These are phyloP conservation scores for Cyphellophora europaea DNA, from an alignment of 2,329 filamentous ascomycete species.

Conservation along the genomic window DNA sequence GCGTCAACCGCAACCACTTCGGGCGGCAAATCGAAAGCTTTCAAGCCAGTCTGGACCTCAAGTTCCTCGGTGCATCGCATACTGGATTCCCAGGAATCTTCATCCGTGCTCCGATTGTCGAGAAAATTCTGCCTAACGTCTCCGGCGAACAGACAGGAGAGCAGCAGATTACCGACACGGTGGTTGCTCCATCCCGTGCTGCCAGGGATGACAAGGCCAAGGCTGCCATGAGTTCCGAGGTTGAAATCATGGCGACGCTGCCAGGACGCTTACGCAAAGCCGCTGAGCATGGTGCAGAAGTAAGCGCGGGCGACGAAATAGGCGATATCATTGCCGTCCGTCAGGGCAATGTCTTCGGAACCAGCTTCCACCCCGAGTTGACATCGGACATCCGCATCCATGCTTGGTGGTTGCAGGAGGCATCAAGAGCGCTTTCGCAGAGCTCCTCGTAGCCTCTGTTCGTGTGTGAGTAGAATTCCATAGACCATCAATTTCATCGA, in stretches of 20 bases:
- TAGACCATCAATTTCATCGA: constrained; percentile 1
- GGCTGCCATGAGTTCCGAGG: constrained; percentile 35
- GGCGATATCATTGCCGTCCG: constrained; percentile 79
- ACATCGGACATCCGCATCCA: constrained; percentile 84
- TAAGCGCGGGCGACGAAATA: constrained; percentile 30
- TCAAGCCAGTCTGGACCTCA: constrained; percentile 62
- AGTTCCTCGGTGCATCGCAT: constrained; percentile 48
- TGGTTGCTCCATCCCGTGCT: constrained; percentile 48
- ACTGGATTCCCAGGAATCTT: constrained; percentile 72
- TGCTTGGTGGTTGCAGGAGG: constrained; percentile 80
- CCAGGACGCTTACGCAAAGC: constrained; percentile 42
- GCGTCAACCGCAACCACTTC: constrained; percentile 91
- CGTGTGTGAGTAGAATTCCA: too few relatives aligned
- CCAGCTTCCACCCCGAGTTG: constrained; percentile 91
- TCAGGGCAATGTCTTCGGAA: constrained; percentile 88
- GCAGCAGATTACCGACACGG: constrained; percentile 36
- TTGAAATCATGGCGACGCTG: constrained; percentile 51
- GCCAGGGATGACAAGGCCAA: constrained; percentile 37
- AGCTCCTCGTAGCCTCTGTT: too few relatives aligned
- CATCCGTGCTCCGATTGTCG: constrained; percentile 88
- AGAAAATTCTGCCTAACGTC: constrained; percentile 57
- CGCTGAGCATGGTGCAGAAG: constrained; percentile 32
- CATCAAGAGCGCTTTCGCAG: constrained; percentile 23
- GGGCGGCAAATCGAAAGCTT: constrained; percentile 91
- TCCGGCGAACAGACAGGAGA: constrained; percentile 44